A percentile compares a stretch with the other conserved stretches of the same genome.
These are phyloP conservation scores for Fusarium oxysporum DNA, from an alignment of 2,329 filamentous ascomycete species.

Conservation along the genomic window DNA sequence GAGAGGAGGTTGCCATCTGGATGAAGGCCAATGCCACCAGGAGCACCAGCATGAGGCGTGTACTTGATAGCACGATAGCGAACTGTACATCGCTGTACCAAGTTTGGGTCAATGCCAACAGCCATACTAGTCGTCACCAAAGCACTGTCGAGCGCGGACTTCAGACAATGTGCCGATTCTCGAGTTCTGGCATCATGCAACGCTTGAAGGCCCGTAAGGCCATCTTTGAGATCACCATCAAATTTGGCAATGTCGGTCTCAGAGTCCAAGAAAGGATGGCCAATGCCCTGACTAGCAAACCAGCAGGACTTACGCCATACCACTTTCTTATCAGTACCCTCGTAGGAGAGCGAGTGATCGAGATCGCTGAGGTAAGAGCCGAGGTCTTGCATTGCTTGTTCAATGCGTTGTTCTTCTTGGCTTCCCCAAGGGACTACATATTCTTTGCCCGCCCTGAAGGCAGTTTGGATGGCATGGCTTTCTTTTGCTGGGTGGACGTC, in stretches of 20 bases:
- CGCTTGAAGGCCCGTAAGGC: slow-evolving; percentile 1
- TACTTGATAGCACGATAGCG: slow-evolving; percentile 10
- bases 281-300: slow-evolving; percentile 21
- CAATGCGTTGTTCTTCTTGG: slow-evolving; percentile 1
- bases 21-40: slow-evolving; percentile 10
- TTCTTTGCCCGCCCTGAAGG: slow-evolving; percentile 14
- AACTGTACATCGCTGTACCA: slow-evolving; percentile 8
- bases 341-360: slow-evolving; percentile 16
- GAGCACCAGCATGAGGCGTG: neutral
- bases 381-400: slow-evolving; percentile 21
- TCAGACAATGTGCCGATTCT: neutral
- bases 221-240: slow-evolving; percentile 17
- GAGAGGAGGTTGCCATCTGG: slow-evolving; percentile 3
- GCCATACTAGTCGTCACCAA: neutral
- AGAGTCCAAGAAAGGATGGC: slow-evolving; percentile 4
- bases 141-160: neutral
- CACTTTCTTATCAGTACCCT: slow-evolving; percentile 23
- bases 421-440: slow-evolving; percentile 6
- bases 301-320: slow-evolving; percentile 24
- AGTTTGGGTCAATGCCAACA: neutral
- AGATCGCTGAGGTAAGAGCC: slow-evolving; percentile 2
- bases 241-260: slow-evolving; percentile 14
- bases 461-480: neutral
- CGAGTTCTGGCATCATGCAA: neutral
- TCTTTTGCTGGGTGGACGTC: fast-evolving